phyloP scores from a whole-genome alignment of 1,139 yeast genomes.

The Hemisphaericaspora subhashii region DNA sequence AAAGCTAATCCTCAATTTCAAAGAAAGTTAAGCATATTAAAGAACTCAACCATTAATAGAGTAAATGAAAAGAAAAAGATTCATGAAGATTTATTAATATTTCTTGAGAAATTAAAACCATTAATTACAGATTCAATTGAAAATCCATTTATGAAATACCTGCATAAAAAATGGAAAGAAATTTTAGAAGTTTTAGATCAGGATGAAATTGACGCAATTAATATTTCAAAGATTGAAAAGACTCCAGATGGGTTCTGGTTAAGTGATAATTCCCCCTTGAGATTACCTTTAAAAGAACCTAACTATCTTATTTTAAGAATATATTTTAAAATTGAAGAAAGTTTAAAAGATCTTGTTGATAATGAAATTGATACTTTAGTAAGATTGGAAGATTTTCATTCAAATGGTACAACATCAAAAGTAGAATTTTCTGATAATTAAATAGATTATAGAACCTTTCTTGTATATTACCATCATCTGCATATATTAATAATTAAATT shows the following conservation, averaged over 20 bases:
- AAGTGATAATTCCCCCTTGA: constrained; percentile 61
- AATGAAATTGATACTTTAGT: constrained; percentile 17
- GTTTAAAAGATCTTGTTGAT: constrained; percentile 19
- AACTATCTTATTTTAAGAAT: constrained; percentile 55
- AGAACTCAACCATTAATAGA: background rate
- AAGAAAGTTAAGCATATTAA: background rate
- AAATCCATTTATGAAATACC: constrained; percentile 31
- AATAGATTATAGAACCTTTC: no score
- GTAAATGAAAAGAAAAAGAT: constrained; percentile 11
- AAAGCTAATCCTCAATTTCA: background rate
- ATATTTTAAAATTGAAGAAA: constrained; percentile 28
- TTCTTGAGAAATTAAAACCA: constrained; percentile 25
- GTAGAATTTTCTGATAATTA: no score
- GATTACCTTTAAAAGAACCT: constrained; percentile 67
- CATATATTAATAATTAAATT: no score
- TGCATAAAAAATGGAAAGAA: constrained; percentile 33
- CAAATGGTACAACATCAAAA: no score
- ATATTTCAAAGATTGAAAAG: background rate
- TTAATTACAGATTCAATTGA: constrained; percentile 34
- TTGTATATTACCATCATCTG: no score
- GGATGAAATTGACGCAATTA: constrained; percentile 3
- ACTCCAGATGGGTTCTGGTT: constrained; percentile 43
- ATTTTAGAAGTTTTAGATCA: constrained; percentile 19
- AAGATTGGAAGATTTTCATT: no score
- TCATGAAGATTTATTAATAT: constrained; percentile 19